A percentile compares a stretch with the other conserved stretches of the same genome.
These are phyloP conservation scores for Diaporthe batatas DNA, from an alignment of 2,329 filamentous ascomycete genomes.

Conservation along the genomic window DNA sequence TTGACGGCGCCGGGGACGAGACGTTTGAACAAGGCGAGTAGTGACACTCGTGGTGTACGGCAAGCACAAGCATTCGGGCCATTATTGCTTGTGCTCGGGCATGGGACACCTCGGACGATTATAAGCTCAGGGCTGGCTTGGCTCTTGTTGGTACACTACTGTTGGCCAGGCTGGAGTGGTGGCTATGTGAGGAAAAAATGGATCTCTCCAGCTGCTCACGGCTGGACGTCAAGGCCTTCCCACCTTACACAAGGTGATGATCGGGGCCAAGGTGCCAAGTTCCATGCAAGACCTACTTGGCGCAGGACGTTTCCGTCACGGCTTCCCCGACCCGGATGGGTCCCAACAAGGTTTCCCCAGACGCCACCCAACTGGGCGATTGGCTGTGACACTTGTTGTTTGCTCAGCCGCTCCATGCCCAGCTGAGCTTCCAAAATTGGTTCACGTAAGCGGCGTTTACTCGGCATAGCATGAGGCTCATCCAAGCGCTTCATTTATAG, in stretches of 20 bases:
- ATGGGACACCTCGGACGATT: slow-evolving; percentile 14
- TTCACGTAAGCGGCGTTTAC: slow-evolving; percentile 27
- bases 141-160: not conserved
- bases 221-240: slow-evolving; percentile 16
- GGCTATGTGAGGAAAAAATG: not conserved
- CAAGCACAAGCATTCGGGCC: slow-evolving; percentile 14
- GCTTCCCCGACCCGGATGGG: slow-evolving; percentile 23
- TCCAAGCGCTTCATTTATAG: not conserved
- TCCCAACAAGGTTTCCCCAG: slow-evolving; percentile 28
- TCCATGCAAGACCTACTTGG: slow-evolving; percentile 35
- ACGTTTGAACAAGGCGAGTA: slow-evolving; percentile 21
- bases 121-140: slow-evolving; percentile 18
- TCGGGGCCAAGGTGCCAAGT: slow-evolving; percentile 34
- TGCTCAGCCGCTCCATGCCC: slow-evolving; percentile 24
- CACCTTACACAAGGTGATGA: slow-evolving; percentile 23
- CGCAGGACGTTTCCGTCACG: slow-evolving; percentile 30
- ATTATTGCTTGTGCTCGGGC: slow-evolving; percentile 25
- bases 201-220: not conserved
- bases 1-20: not conserved
- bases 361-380: slow-evolving; percentile 20
- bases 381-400: slow-evolving; percentile 6
- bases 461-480: slow-evolving; percentile 14
- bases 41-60: slow-evolving; percentile 5
- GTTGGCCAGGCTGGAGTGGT: not conserved
- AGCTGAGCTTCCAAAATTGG: slow-evolving; percentile 26